Evolutionary conservation across 805 yeast genomes (phyloP).

Genomic region (Huiozyma sinensis): DNA sequence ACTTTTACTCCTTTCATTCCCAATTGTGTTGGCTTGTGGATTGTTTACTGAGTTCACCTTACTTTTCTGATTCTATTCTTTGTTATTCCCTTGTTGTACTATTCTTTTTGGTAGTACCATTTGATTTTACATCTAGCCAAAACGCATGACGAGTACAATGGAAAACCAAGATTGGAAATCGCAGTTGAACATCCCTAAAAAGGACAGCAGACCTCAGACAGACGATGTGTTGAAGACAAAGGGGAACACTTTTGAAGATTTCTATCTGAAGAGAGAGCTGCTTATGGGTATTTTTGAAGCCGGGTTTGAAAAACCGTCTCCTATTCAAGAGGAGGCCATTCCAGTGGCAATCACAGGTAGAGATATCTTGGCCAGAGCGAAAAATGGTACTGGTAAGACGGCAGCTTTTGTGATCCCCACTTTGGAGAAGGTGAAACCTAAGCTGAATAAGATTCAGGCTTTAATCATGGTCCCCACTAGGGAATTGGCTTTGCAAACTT

Average conservation of each 20-base stretch:
- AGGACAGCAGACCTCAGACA: constrained; percentile 91
- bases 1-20: too few species aligned
- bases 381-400: constrained; percentile 97
- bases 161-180: constrained; percentile 52
- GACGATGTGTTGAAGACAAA: constrained; percentile 90
- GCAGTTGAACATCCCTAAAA: constrained; percentile 62
- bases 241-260: constrained; percentile 87
- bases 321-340: constrained; percentile 93
- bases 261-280: constrained; percentile 81
- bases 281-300: constrained; percentile 98
- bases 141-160: too few species aligned
- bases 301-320: constrained; percentile 96
- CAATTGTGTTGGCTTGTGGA: too few species aligned
- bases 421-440: constrained; percentile 79
- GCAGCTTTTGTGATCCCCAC: constrained; percentile 95
- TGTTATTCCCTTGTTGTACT: not conserved
- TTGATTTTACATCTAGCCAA: not conserved
- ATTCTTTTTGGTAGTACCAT: not conserved
- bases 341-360: constrained; percentile 93
- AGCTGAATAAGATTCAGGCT: constrained; percentile 76
- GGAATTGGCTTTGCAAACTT: constrained; percentile 94
- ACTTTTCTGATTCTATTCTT: not conserved
- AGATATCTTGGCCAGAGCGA: constrained; percentile 94
- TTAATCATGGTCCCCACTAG: constrained; percentile 93
- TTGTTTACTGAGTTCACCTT: not conserved